Percentiles rank a stretch among this genome's conserved stretches.
These are phyloP conservation scores for Lophium mytilinum DNA, from an alignment of 495 filamentous ascomycete genomes.

Conservation along the genomic window DNA sequence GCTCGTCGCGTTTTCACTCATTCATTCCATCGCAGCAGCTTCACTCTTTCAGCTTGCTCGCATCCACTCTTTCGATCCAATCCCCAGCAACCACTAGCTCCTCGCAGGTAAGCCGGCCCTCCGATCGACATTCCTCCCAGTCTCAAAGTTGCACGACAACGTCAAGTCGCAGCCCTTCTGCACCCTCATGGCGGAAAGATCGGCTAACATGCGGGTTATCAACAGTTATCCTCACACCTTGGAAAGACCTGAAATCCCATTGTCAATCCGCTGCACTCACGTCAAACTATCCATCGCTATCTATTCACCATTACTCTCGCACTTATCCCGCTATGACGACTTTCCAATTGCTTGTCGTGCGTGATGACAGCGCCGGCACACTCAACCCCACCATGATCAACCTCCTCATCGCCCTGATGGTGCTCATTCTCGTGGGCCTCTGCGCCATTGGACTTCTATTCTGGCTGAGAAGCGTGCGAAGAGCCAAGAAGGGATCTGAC, in stretches of 20 bases:
- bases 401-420: constrained; percentile 71
- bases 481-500: constrained; percentile 37
- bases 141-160: background rate
- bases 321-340: constrained; percentile 13
- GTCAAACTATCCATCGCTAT: background rate
- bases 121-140: constrained; percentile 9
- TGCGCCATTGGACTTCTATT: constrained; percentile 57
- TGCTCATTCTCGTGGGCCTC: constrained; percentile 62
- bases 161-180: too few species aligned
- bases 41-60: constrained; percentile 75
- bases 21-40: constrained; percentile 50
- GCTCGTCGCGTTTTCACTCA: constrained; percentile 12
- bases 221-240: background rate
- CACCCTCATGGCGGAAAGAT: too few species aligned
- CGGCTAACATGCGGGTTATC: constrained; percentile 11
- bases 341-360: constrained; percentile 31
- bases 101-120: constrained; percentile 17
- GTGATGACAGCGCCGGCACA: constrained; percentile 31
- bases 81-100: background rate
- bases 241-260: background rate
- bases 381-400: constrained; percentile 53
- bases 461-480: constrained; percentile 60
- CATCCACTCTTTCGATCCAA: constrained; percentile 41
- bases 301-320: constrained; percentile 2
- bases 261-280: background rate